Conservation (phyloP, 257 asterid genomes). For the Solanum etuberosum region DNA sequence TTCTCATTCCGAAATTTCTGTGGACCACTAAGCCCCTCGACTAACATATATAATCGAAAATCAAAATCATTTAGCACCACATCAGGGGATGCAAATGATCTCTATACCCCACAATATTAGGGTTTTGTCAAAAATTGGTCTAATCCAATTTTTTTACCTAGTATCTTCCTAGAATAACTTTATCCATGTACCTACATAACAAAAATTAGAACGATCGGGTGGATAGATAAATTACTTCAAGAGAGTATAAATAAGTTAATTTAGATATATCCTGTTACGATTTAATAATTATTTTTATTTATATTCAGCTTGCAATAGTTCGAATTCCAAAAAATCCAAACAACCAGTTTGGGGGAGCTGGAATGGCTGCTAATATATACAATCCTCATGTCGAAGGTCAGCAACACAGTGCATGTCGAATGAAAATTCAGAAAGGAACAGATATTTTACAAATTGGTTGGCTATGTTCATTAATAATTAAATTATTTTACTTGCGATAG, state of each 20-base stretch:
- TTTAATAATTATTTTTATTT: neutral
- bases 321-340: neutral
- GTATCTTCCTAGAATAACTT: neutral
- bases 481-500: neutral
- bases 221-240: neutral
- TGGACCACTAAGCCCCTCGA: too few species aligned
- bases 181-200: too few species aligned
- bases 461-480: neutral
- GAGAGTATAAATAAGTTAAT: neutral
- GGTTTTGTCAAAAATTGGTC: too few species aligned
- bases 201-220: too few species aligned
- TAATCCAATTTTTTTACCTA: too few species aligned
- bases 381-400: neutral
- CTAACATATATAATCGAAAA: too few species aligned
- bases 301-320: neutral
- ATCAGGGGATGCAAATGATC: too few species aligned
- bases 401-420: neutral
- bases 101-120: too few species aligned
- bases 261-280: neutral
- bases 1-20: too few species aligned
- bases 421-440: neutral
- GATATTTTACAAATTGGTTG: neutral
- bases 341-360: neutral
- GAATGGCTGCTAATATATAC: neutral
- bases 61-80: too few species aligned